Percentiles rank a stretch among this genome's conserved stretches.
These are phyloP conservation scores for Pichia eremophila DNA, from an alignment of 805 yeast genomes.

Conservation along the genomic window DNA sequence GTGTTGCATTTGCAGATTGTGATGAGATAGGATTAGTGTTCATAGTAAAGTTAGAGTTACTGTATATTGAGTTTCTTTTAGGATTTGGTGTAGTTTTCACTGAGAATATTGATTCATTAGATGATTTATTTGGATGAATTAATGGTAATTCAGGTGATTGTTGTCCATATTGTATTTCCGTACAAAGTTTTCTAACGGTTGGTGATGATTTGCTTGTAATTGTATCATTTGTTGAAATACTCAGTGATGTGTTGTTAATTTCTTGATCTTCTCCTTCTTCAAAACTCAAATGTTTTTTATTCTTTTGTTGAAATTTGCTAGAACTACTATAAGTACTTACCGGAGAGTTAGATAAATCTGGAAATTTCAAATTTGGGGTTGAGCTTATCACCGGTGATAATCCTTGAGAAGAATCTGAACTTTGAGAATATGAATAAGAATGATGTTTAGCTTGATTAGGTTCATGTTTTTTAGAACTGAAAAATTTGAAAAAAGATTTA, in stretches of 20 bases:
- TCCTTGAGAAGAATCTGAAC: slow-evolving; percentile 3
- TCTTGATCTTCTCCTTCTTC: neutral
- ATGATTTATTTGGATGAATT: neutral
- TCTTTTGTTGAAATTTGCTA: neutral
- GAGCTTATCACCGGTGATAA: slow-evolving; percentile 1
- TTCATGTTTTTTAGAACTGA: slow-evolving; percentile 7
- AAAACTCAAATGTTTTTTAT: neutral
- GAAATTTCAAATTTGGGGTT: neutral
- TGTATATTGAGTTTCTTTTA: slow-evolving; percentile 1
- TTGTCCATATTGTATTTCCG: neutral
- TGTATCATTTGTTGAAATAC: neutral
- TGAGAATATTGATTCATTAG: neutral
- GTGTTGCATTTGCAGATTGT: slow-evolving; percentile 1
- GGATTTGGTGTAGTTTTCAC: neutral
- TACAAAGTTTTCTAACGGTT: neutral
- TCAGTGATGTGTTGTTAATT: neutral
- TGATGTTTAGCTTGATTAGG: neutral
- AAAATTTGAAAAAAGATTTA: slow-evolving; percentile 24
- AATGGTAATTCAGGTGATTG: neutral
- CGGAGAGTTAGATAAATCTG: neutral
- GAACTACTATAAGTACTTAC: neutral
- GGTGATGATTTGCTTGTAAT: neutral
- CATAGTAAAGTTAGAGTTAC: neutral
- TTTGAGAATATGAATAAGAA: neutral
- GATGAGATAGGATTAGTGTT: neutral